Conservation (phyloP, 2,329 filamentous ascomycete species). For the Colletotrichum lupini region DNA sequence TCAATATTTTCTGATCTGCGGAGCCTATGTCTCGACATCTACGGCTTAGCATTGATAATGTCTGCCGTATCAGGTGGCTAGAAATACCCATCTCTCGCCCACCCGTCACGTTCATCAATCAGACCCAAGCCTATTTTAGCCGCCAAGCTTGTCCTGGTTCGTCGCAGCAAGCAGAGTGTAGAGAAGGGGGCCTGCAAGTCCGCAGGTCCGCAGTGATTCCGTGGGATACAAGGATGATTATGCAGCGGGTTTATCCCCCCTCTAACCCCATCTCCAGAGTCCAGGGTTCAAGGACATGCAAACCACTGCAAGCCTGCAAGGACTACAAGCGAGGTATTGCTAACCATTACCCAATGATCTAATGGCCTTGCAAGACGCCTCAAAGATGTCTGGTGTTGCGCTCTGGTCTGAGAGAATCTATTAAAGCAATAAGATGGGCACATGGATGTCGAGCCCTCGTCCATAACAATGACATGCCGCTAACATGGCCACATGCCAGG, state of each 20-base stretch:
- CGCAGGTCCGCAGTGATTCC: not conserved
- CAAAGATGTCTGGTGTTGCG: not conserved
- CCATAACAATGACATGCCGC: not conserved
- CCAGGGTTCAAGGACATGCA: not conserved
- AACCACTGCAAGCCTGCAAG: not conserved
- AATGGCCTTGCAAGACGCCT: not conserved
- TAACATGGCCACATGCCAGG: constrained; percentile 1
- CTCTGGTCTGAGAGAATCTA: not conserved
- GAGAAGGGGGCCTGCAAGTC: not conserved
- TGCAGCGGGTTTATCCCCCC: not conserved
- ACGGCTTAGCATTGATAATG: not conserved
- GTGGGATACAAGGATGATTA: not conserved
- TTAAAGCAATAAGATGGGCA: not conserved
- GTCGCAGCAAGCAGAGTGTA: not conserved
- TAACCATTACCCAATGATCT: not conserved
- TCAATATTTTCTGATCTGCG: not conserved
- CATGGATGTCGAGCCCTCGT: not conserved
- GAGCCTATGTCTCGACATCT: not conserved
- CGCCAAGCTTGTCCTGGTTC: constrained; percentile 20
- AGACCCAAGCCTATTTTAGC: not conserved
- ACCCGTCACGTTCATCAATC: constrained; percentile 2
- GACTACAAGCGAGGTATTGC: not conserved
- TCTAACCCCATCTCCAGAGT: not conserved
- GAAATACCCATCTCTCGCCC: not conserved
- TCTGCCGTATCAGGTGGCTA: constrained; percentile 3